phyloP scores from a whole-genome alignment of 495 filamentous ascomycete genomes.

The Niebla homalea region DNA sequence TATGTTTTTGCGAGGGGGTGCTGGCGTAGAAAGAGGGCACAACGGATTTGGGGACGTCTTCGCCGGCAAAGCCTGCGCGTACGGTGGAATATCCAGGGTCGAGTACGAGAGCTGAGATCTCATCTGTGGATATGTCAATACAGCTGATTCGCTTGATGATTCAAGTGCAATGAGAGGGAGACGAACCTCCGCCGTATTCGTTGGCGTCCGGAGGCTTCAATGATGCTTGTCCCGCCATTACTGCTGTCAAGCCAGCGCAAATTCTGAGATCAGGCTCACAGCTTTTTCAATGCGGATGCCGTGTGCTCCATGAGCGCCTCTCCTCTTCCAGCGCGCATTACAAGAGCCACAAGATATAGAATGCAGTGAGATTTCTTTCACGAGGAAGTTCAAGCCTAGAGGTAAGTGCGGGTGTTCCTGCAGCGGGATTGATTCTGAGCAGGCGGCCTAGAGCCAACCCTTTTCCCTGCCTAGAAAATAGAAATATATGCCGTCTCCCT shows the following conservation, averaged over 20 bases:
- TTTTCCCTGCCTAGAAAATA: not conserved
- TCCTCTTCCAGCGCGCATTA: no score
- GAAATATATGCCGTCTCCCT: no score
- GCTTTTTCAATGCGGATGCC: no score
- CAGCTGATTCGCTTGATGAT: not conserved
- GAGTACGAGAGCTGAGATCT: conserved; percentile 91
- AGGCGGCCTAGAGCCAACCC: not conserved
- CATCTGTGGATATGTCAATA: conserved; percentile 44
- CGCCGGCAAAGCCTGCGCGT: conserved; percentile 91
- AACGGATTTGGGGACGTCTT: conserved; percentile 91
- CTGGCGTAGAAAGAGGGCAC: conserved; percentile 76
- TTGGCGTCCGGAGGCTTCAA: conserved; percentile 47
- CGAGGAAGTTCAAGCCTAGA: not conserved
- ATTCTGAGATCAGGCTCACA: no score
- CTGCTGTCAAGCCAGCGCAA: not conserved
- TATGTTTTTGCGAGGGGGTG: conserved; percentile 41
- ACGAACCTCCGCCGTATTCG: conserved; percentile 72
- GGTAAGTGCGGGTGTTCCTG: conserved; percentile 6
- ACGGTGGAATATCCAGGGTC: conserved; percentile 83
- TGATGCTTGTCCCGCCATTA: conserved; percentile 12
- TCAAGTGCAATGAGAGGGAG: not conserved
- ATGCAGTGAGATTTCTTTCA: not conserved
- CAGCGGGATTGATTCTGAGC: conserved; percentile 3
- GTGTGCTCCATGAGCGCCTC: no score
- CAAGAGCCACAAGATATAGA: no score